phyloP scores from a whole-genome alignment of 2,329 filamentous ascomycete genomes.

The Waltergamsia citrina region DNA sequence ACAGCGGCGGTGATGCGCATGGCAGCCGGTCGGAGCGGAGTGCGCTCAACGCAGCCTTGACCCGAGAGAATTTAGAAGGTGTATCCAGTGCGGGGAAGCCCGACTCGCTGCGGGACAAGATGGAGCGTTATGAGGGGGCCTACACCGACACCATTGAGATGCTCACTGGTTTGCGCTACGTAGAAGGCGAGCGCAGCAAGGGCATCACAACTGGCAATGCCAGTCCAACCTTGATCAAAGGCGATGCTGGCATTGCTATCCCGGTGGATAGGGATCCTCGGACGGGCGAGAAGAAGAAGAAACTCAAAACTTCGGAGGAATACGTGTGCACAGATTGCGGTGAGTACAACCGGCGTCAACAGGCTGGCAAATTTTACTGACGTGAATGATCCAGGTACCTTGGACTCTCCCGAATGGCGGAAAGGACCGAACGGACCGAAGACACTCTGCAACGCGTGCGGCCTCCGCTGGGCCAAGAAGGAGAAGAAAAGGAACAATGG shows the following conservation, averaged over 20 bases:
- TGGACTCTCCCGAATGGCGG: slow-evolving; percentile 92
- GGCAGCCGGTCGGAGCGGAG: slow-evolving; percentile 61
- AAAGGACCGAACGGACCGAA: slow-evolving; percentile 91
- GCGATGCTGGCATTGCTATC: slow-evolving; percentile 80
- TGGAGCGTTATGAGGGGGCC: slow-evolving; percentile 70
- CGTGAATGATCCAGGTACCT: slow-evolving; percentile 43
- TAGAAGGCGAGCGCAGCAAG: slow-evolving; percentile 78
- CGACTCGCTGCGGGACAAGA: slow-evolving; percentile 76
- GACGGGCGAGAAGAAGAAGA: slow-evolving; percentile 74
- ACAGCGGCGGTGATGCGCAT: slow-evolving; percentile 27
- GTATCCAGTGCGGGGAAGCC: slow-evolving; percentile 49
- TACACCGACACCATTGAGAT: slow-evolving; percentile 88
- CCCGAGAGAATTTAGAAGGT: slow-evolving; percentile 71
- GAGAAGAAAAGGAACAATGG: slow-evolving; percentile 57
- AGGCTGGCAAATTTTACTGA: background rate
- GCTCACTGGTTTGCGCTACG: slow-evolving; percentile 79
- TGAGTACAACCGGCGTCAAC: slow-evolving; percentile 20
- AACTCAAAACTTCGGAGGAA: slow-evolving; percentile 74
- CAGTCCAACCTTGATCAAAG: slow-evolving; percentile 72
- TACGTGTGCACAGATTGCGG: slow-evolving; percentile 96
- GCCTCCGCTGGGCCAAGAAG: slow-evolving; percentile 66
- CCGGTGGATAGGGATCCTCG: slow-evolving; percentile 67
- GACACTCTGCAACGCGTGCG: slow-evolving; percentile 92
- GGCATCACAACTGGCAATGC: slow-evolving; percentile 82
- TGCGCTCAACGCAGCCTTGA: slow-evolving; percentile 58